Percentiles rank a stretch among this genome's conserved stretches.
Evolutionary conservation across 768 basidiomycete genomes (phyloP).

Genomic region (Boletellus emodensis): DNA sequence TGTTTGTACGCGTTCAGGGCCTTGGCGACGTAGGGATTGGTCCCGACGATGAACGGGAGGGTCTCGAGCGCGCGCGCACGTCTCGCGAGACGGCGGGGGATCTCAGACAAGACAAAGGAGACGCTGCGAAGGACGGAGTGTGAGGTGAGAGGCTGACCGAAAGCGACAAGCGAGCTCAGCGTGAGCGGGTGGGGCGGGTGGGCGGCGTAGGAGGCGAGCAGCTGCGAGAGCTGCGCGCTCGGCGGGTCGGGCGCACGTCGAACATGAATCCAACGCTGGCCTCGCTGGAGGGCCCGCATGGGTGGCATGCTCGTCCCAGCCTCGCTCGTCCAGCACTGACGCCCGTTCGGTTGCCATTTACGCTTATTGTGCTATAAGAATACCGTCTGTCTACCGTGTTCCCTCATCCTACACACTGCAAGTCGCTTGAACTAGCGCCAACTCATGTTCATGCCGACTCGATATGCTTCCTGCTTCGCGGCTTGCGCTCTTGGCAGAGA

Average conservation of each 20-base stretch:
- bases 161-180: conserved; percentile 68
- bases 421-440: neutral
- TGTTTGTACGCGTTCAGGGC: conserved; percentile 64
- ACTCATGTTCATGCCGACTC: conserved; percentile 19
- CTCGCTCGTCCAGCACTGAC: neutral
- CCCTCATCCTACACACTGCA: conserved; percentile 7
- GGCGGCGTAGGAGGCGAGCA: conserved; percentile 60
- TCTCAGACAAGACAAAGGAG: conserved; percentile 66
- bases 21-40: conserved; percentile 80
- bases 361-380: neutral
- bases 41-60: conserved; percentile 85
- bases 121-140: conserved; percentile 74
- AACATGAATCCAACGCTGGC: conserved; percentile 21
- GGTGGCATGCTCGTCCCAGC: neutral
- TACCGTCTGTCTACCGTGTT: conserved; percentile 20
- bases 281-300: neutral
- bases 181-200: conserved; percentile 67
- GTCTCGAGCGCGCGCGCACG: conserved; percentile 71
- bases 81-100: conserved; percentile 71
- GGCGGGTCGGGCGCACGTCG: conserved; percentile 47
- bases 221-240: conserved; percentile 49
- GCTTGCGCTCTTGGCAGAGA: conserved; percentile 18
- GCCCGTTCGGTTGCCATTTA: neutral
- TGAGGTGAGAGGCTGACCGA: conserved; percentile 67
- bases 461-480: conserved; percentile 18